Conservation (phyloP, 495 filamentous ascomycete genomes). For the Friedmanniomyces endolithicus region DNA sequence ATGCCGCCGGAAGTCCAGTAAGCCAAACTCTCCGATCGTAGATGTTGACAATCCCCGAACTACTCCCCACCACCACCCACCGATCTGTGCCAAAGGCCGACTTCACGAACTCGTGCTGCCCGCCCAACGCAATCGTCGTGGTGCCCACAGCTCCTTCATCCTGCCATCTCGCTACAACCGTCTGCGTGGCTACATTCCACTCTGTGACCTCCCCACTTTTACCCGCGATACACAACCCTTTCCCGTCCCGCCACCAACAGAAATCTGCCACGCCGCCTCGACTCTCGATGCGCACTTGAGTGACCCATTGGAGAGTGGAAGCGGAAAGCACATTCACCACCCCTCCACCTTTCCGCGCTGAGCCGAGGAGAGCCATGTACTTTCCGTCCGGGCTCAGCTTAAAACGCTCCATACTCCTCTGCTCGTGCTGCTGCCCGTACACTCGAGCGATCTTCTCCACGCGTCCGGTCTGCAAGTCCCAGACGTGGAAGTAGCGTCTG, state of each 20-base stretch:
- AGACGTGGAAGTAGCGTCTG: conserved; percentile 84
- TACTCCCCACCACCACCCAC: conserved; percentile 78
- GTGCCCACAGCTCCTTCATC: conserved; percentile 85
- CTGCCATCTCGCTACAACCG: conserved; percentile 67
- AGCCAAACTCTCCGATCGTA: conserved; percentile 68
- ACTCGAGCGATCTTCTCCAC: conserved; percentile 68
- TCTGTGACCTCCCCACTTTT: conserved; percentile 90
- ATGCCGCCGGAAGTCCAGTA: conserved; percentile 14
- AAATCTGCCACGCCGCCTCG: conserved; percentile 76
- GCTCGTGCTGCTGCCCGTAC: conserved; percentile 70
- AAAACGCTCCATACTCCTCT: conserved; percentile 82
- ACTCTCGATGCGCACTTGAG: conserved; percentile 70
- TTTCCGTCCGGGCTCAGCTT: conserved; percentile 73
- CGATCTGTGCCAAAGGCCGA: conserved; percentile 61
- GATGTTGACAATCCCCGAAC: conserved; percentile 77
- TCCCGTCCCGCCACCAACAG: conserved; percentile 77
- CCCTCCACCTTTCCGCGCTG: conserved; percentile 69
- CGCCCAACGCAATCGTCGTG: conserved; percentile 68
- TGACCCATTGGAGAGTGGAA: conserved; percentile 75
- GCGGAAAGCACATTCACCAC: conserved; percentile 75
- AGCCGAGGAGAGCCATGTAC: conserved; percentile 68
- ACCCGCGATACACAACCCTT: conserved; percentile 61
- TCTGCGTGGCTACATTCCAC: conserved; percentile 53
- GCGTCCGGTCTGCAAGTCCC: conserved; percentile 69
- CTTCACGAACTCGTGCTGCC: conserved; percentile 40